Conservation (phyloP, 768 basidiomycete genomes). For the Mycena venus region DNA sequence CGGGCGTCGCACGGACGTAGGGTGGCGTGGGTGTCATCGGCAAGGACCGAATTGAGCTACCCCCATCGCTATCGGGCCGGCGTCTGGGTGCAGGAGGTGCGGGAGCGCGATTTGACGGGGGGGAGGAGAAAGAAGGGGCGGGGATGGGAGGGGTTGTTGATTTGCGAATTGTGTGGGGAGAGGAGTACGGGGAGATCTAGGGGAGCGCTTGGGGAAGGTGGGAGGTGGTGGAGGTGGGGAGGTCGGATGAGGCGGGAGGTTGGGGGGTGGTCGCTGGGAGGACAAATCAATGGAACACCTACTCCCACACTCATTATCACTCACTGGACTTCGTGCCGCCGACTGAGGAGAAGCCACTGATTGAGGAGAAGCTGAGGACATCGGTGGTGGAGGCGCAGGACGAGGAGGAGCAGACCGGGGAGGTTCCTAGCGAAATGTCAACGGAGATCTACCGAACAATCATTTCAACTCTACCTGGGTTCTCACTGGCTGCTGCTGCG, state of each 20-base stretch:
- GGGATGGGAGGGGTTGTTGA: slow-evolving; percentile 7
- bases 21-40: slow-evolving; percentile 29
- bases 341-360: background rate
- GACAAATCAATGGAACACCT: background rate
- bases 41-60: slow-evolving; percentile 25
- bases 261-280: slow-evolving; percentile 15
- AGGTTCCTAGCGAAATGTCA: slow-evolving; percentile 4
- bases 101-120: background rate
- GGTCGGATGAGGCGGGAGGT: slow-evolving; percentile 42
- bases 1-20: slow-evolving; percentile 20
- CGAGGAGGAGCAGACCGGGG: slow-evolving; percentile 1
- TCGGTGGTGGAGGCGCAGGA: slow-evolving; percentile 37
- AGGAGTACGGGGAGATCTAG: slow-evolving; percentile 4
- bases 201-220: slow-evolving; percentile 6
- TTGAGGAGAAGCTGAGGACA: slow-evolving; percentile 42
- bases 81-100: slow-evolving; percentile 1
- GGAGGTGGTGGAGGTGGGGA: slow-evolving; percentile 45
- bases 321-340: background rate
- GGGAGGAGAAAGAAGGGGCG: slow-evolving; percentile 6
- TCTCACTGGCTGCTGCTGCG: background rate
- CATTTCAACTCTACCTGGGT: background rate
- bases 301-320: background rate
- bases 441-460: background rate
- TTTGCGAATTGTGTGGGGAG: background rate
- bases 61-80: slow-evolving; percentile 2